Base-by-base conservation (phyloP, 768 basidiomycete species). In the Kockovaella imperatae region DNA sequence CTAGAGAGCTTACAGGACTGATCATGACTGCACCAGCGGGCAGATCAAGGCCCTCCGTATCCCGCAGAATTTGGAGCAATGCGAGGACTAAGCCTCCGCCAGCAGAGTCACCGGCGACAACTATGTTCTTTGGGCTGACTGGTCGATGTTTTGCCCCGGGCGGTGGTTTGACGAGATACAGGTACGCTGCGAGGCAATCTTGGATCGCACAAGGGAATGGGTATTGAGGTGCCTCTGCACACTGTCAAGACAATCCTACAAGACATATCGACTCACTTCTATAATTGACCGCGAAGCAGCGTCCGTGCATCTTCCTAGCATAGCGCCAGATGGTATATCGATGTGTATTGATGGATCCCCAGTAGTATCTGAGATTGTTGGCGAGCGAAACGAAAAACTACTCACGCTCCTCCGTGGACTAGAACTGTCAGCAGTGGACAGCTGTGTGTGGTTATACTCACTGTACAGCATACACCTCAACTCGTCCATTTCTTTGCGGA, bases 111-210 rank as follows among this genome's bases (percentile, higher is more conserved):
- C 95, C 95, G 0, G 83, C 83, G 15, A 97, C 74, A 10, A 96
- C 78, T 29, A 99, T 84, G 57, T 83, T 82, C 0, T 77, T 76
- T 0, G 95, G 89, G 36, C 83, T 77, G 4, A 99, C 81, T 0
- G 93, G 80, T 13, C 73, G 70, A 71, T 97, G 95, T 17, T 78
- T 75, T 4, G 86, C 81, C 3, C 75, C 84, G 5, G 80, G 75
- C 5, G 93, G 93, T 1, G 93, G 90, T n/a, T 77, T 75, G 51
- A 91, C 88, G 21, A 99, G 75, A 72, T 83, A 99, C 5, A 99
- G 68, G 60, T 95, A 97, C 6, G 89, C 83, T 2, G 93, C 86
- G 10, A 97, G 64, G 28, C 82, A 74, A 69, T 97, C 93, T 60
- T 95, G 90, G 5, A 96, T 72, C 1, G 83, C 87, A 56, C 73